Evolutionary conservation across 371 early-diverging fungal species (phyloP).

Genomic region (Catenaria anguillulae): DNA sequence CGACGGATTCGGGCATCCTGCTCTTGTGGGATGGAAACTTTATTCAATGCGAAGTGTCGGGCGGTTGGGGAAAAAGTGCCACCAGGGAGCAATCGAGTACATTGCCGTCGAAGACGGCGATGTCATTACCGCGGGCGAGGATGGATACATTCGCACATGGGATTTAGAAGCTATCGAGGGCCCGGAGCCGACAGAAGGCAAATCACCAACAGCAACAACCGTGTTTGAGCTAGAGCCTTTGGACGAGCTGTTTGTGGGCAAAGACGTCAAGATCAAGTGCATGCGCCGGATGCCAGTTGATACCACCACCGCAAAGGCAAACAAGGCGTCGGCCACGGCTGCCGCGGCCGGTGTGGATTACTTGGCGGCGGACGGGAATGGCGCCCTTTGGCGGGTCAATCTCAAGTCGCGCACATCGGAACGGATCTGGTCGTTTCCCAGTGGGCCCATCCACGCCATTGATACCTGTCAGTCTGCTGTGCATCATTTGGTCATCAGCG

Average conservation of each 20-base stretch:
- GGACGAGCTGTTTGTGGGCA: constrained; percentile 32
- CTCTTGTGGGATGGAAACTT: constrained; percentile 40
- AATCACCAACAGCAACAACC: constrained; percentile 7
- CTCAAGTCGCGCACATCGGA: constrained; percentile 22
- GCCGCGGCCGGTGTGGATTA: constrained; percentile 14
- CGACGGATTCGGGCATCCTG: constrained; percentile 35
- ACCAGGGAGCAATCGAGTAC: constrained; percentile 25
- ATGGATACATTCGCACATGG: constrained; percentile 36
- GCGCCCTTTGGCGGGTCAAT: constrained; percentile 14
- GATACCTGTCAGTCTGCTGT: constrained; percentile 17
- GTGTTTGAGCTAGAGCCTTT: constrained; percentile 34
- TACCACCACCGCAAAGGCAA: not conserved
- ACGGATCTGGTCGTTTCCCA: constrained; percentile 23
- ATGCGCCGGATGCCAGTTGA: not conserved
- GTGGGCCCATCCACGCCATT: constrained; percentile 22
- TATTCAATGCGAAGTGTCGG: constrained; percentile 36
- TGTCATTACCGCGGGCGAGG: constrained; percentile 35
- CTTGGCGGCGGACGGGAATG: constrained; percentile 21
- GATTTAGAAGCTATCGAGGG: constrained; percentile 18
- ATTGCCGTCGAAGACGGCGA: constrained; percentile 26
- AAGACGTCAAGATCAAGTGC: constrained; percentile 27
- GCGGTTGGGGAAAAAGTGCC: constrained; percentile 25
- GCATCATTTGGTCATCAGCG: constrained; percentile 18
- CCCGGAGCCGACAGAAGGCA: not conserved
- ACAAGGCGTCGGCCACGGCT: not conserved